These are phyloP conservation scores for Cenchrus fungigraminus DNA, from an alignment of 176 grass and related monocot species.

Conservation along the genomic window DNA sequence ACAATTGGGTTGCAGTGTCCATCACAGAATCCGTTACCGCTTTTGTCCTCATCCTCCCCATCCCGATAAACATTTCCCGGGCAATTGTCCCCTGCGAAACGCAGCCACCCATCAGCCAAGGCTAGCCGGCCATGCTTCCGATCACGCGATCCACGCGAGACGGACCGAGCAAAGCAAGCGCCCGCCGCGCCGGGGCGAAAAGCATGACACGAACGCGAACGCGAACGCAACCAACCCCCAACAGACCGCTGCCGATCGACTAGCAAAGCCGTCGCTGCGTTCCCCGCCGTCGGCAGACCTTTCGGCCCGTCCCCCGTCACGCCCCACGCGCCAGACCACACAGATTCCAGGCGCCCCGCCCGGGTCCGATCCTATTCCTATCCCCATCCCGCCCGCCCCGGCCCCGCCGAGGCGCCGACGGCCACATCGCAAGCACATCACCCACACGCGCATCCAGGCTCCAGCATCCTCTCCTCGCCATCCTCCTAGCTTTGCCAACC, in stretches of 20 bases:
- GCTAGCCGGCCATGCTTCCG: background rate
- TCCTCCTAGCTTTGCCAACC: background rate
- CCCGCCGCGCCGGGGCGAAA: background rate
- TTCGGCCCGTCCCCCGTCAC: background rate
- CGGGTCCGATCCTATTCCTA: background rate
- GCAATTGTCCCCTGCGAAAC: background rate
- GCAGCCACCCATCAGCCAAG: too few species aligned
- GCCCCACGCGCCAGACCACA: background rate
- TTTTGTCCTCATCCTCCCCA: background rate
- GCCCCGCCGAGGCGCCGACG: background rate
- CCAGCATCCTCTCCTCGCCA: background rate
- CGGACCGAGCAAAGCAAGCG: background rate
- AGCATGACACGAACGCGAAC: background rate
- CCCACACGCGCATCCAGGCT: too few species aligned
- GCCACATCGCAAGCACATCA: background rate
- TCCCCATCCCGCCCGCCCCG: too few species aligned
- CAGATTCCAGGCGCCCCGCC: background rate
- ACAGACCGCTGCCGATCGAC: background rate
- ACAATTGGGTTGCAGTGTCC: background rate
- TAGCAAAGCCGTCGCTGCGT: background rate
- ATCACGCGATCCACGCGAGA: conserved; percentile 1
- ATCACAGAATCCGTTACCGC: background rate
- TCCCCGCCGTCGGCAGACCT: background rate
- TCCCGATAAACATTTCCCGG: background rate
- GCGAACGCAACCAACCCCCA: conserved; percentile 1